Conservation (phyloP, 345 rosid species). For the Arabidopsis thaliana region TAIR10.1 NC_003074.8:4092001-4092500, state of each 20-base stretch:
- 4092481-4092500: conserved; percentile 97
- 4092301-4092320: conserved; percentile 88
- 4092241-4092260: conserved; percentile 91
- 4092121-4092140: conserved; percentile 87
- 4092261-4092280: conserved; percentile 87
- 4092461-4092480: conserved; percentile 92
- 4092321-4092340: conserved; percentile 49
- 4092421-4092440: conserved; percentile 96
- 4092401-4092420: conserved; percentile 92
- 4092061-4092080: neutral
- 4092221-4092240: conserved; percentile 71
- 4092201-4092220: conserved; percentile 88
- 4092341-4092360: neutral
- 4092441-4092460: conserved; percentile 96
- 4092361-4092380: neutral
- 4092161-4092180: conserved; percentile 77
- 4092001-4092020: neutral
- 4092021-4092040: neutral
- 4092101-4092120: conserved; percentile 71
- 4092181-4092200: conserved; percentile 85
- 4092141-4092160: conserved; percentile 86
- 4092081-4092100: neutral
- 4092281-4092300: conserved; percentile 80
- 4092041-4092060: neutral
- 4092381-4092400: conserved; percentile 15